Base-by-base conservation (phyloP, 495 filamentous ascomycete genomes). In the Daldinia grandis region DNA sequence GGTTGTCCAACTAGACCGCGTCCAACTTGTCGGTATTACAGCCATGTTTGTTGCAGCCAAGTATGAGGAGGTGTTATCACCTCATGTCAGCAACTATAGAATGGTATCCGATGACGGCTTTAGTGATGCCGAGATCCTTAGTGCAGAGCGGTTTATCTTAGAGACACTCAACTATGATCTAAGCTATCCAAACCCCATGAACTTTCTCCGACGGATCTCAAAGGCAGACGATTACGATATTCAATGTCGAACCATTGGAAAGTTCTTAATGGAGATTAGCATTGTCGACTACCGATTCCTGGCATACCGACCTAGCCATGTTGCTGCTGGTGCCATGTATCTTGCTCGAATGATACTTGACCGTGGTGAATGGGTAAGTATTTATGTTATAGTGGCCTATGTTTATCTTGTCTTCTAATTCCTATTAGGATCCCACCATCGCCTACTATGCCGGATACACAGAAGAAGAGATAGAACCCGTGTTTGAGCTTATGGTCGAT, bases 21-120 rank as follows among this genome's bases (percentile, higher is more conserved):
- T 99, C 7, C 95, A 99, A 80, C 86, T 99, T 12, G 95, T 99
- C 66, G 95, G 95, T 76, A 93, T 98, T 68, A 96, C 95, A 53
- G 95, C 95, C 76, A 98, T 99, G 95, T 94, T 98, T 85, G 97
- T 99, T 77, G 95, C 96, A 21, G 94, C 95, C 71, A 99, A 99
- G 83, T 99, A 98, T 74, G 95, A 99, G 79, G 95, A 99, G 75
- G 94, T 98, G 59, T 87, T 98, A 24, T 97, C 95, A 4, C 96
- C 95, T 33, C 95, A 98, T 76, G 93, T 99, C 38, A 89, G 90
- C 79, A 97, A 97, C 87, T 98, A 98, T 86, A 90, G 91, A 68
- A 92, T 97, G 73, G 93, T 99, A 72, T 93, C 95, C 74, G 96
- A 98, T 77, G 94, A 99, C 78, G 95, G 94, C 42, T 99, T 98